Evolutionary conservation across 352 stramenopile genomes (phyloP), one percentile per base, ranked within the genome.

Genomic region (Pythium folliculosum): DNA sequence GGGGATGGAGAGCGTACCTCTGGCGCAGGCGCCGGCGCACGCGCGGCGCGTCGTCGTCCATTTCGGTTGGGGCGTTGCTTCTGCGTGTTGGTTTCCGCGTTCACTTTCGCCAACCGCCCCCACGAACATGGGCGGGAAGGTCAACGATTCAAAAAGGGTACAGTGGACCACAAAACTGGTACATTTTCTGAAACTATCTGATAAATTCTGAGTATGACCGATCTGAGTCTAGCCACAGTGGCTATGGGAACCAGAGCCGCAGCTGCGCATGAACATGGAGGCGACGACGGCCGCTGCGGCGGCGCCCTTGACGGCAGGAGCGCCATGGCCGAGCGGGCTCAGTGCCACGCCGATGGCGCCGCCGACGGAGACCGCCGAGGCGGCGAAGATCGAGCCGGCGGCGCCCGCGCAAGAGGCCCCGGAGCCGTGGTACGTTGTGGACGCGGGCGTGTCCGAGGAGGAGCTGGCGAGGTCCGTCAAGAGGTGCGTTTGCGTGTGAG

Each of bases 61-160:
- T 64, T 56, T 51, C 35, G 6, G 44, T 48, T 14, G 44, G 7
- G 19, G 19, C 3, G 7, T 27, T n/a, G 44, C n/a, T 2, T 14
- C 19, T 5, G 7, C 23, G 44, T 25, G 44, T 23, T 40, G 35
- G 30, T 48, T 35, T 25, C 43, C 13, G 32, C 22, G 21, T 32
- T 22, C 22, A 51, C 44, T 17, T 13, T 22, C 27, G 25, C 12
- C 19, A 30, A 17, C 44, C 19, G 19, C 19, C n/a, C 23, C n/a
- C 19, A 16, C 45, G 50, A 44, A 19, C 23, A 40, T 3, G 16
- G n/a, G 21, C 19, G 30, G 53, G 57, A 45, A 56, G 49, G n/a
- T 32, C 30, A 10, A 22, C 30, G 56, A 66, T 73, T 73, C 67
- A 64, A 73, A 73, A 70, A 66, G 19, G 67, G 67, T 70, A 73